These are phyloP conservation scores for Ziziphus jujuba DNA, from an alignment of 306 rosid species.

Conservation along the genomic window DNA sequence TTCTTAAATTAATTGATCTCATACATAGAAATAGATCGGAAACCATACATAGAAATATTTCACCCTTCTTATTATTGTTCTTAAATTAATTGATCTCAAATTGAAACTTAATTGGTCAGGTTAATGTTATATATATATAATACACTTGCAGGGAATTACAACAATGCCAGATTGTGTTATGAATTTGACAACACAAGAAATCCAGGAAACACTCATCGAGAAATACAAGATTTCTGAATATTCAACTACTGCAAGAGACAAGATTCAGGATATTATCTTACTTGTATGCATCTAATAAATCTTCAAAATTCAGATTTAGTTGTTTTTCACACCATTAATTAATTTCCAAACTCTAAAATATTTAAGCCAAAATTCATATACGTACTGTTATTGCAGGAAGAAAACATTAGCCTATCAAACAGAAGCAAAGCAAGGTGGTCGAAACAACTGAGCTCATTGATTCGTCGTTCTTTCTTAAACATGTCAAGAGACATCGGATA, in stretches of 20 bases:
- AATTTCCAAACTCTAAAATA: no score
- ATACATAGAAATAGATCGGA: no score
- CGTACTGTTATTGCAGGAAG: slow-evolving; percentile 13
- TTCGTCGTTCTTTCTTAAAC: slow-evolving; percentile 17
- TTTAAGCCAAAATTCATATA: no score
- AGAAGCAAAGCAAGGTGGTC: not conserved
- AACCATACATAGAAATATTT: no score
- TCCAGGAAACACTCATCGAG: slow-evolving; percentile 17
- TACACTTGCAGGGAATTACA: slow-evolving; percentile 26
- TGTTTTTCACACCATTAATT: not conserved
- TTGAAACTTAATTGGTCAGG: no score
- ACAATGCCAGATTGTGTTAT: not conserved
- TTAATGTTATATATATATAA: no score
- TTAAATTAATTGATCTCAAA: no score
- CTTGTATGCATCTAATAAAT: slow-evolving; percentile 1
- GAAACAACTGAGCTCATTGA: slow-evolving; percentile 18
- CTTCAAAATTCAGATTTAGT: not conserved
- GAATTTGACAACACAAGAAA: slow-evolving; percentile 17
- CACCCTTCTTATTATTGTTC: no score
- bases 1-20: no score
- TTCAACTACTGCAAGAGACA: slow-evolving; percentile 9
- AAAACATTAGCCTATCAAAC: not conserved
- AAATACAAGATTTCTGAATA: slow-evolving; percentile 12
- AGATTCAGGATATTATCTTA: slow-evolving; percentile 10
- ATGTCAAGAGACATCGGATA: slow-evolving; percentile 32